These are phyloP conservation scores for Gaertneriomyces sp. DNA, from an alignment of 192 early-diverging fungal species.

Conservation along the genomic window DNA sequence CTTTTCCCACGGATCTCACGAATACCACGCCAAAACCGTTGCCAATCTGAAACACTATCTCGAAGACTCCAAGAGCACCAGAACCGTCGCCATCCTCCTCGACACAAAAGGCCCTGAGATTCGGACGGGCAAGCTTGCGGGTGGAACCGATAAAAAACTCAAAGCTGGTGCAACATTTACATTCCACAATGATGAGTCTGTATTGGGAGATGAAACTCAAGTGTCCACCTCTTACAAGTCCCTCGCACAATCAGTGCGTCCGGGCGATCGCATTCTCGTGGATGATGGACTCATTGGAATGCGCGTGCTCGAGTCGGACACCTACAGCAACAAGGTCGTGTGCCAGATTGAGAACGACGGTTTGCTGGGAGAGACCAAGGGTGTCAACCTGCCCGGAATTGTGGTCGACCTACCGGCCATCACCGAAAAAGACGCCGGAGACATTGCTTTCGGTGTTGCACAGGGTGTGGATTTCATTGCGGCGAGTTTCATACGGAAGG, in stretches of 20 bases:
- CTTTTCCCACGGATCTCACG: constrained; percentile 56
- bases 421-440: constrained; percentile 89
- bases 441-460: constrained; percentile 88
- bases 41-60: constrained; percentile 43
- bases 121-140: constrained; percentile 54
- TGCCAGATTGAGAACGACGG: constrained; percentile 75
- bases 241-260: constrained; percentile 35
- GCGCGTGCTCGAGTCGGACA: constrained; percentile 33
- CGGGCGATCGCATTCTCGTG: constrained; percentile 49
- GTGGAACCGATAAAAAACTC: constrained; percentile 40
- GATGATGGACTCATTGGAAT: constrained; percentile 56
- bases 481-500: constrained; percentile 94
- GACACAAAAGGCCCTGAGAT: constrained; percentile 61
- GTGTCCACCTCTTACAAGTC: constrained; percentile 49
- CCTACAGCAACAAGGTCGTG: constrained; percentile 32
- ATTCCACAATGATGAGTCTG: constrained; percentile 51
- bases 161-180: constrained; percentile 40
- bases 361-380: constrained; percentile 85
- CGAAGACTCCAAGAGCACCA: constrained; percentile 32
- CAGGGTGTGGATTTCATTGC: constrained; percentile 93
- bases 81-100: constrained; percentile 47
- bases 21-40: constrained; percentile 53
- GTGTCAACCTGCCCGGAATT: constrained; percentile 91
- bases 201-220: constrained; percentile 48
- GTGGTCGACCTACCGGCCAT: constrained; percentile 91